Base-by-base conservation (phyloP, 169 alveolate species). In the Plasmodium knowlesi region DNA sequence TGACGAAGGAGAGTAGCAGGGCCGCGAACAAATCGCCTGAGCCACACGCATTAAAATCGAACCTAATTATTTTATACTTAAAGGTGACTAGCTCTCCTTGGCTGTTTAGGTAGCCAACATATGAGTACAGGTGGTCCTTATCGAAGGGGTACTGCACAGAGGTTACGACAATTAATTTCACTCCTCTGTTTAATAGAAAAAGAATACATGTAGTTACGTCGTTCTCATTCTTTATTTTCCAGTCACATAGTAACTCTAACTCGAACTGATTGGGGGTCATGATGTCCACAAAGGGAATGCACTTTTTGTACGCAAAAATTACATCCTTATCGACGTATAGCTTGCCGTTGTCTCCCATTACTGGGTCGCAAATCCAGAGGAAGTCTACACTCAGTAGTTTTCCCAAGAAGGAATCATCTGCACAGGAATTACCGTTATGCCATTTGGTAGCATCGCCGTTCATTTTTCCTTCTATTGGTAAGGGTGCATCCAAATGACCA, bases 341-440 rank as follows among this genome's bases (percentile, higher is more conserved):
- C 34, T 22, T 89, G 34, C 90, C 90, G 37, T 89, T 37, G 46
- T 89, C 94, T 37, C 90, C 94, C 90, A 89, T 46, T 41, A 89
- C 94, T 14, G 94, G 94, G 34, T 89, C 94, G 82, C 94, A 89
- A 1, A 89, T 9, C 94, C 94, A 89, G 30, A 89, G 73, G 73
- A 37, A 89, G 39, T 79, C 82, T n/a, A 37, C 4, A 3, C 67
- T 43, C 12, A 79, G 70, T 89, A 89, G 3, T 28, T 89, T 79
- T 41, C 50, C 90, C 16, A 89, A 61, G 16, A 22, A 89, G 22
- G 57, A 76, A 76, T 76, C 37, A 67, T 22, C 76, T 10, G 25
- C 25, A 67, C 76, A 67, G 16, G 30, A 10, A 37, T 67, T 28
- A 5, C 37, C 37, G 32, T 30, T 28, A 67, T 67, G 14, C 14